A percentile compares a stretch with the other conserved stretches of the same genome.
phyloP scores from a whole-genome alignment of 345 rosid genomes.

The Euphorbia peplus region DNA sequence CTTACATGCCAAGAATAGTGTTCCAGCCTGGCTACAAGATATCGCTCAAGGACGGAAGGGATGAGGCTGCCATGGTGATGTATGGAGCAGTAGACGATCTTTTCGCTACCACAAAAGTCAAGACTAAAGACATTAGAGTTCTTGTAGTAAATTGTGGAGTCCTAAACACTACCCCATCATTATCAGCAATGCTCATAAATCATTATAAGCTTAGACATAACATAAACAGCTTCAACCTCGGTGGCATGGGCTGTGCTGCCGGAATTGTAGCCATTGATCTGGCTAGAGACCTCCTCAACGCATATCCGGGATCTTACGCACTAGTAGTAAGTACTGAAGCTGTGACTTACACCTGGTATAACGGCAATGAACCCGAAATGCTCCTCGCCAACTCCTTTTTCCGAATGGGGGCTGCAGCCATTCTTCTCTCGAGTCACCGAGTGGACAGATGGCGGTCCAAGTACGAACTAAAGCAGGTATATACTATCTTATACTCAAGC shows the following conservation, averaged over 20 bases:
- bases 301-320: constrained; percentile 53
- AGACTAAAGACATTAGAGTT: constrained; percentile 46
- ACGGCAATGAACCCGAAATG: constrained; percentile 53
- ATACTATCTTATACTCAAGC: background rate
- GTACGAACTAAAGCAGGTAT: constrained; percentile 15
- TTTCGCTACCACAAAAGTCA: constrained; percentile 47
- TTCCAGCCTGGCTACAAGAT: constrained; percentile 37
- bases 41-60: constrained; percentile 52
- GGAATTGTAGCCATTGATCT: constrained; percentile 70
- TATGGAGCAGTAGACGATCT: constrained; percentile 60
- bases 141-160: constrained; percentile 67
- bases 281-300: constrained; percentile 52
- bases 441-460: constrained; percentile 16
- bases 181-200: constrained; percentile 68
- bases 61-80: constrained; percentile 68
- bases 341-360: constrained; percentile 58
- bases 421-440: constrained; percentile 56
- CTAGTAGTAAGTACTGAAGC: constrained; percentile 65
- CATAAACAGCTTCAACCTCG: constrained; percentile 66
- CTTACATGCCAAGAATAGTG: constrained; percentile 54
- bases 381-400: constrained; percentile 70
- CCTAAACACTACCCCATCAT: constrained; percentile 63
- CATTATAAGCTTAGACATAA: constrained; percentile 62
- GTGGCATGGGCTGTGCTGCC: constrained; percentile 80
- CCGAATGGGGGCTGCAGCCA: constrained; percentile 72